phyloP scores from a whole-genome alignment of 352 stramenopile genomes.

The Globisporangium parvum region DNA sequence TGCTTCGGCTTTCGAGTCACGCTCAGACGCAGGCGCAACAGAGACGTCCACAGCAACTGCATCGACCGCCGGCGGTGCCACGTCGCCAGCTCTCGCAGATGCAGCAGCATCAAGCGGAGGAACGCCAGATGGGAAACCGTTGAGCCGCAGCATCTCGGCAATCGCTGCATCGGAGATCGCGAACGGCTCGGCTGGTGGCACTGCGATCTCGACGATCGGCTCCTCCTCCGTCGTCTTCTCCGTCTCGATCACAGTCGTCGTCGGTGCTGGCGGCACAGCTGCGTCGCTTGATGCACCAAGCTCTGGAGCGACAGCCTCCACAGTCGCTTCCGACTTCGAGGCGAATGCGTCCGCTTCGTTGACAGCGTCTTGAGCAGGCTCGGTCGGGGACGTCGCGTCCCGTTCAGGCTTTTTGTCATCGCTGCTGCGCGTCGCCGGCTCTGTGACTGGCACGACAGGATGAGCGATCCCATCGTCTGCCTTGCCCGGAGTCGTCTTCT shows the following conservation, averaged over 20 bases:
- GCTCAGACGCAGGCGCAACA: not conserved
- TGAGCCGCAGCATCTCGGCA: constrained; percentile 9
- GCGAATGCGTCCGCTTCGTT: too few relatives aligned
- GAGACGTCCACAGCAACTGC: not conserved
- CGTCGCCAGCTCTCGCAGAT: not conserved
- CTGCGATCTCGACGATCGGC: constrained; percentile 6
- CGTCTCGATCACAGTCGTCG: not conserved
- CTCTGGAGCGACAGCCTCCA: too few relatives aligned
- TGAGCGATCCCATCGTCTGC: not conserved
- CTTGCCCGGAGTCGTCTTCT: not conserved
- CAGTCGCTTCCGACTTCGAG: too few relatives aligned
- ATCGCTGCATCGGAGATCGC: constrained; percentile 3
- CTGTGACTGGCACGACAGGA: too few relatives aligned
- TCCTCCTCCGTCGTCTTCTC: not conserved
- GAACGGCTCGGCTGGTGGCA: constrained; percentile 5
- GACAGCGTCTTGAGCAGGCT: too few relatives aligned
- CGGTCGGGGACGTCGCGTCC: too few relatives aligned
- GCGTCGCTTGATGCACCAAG: not conserved
- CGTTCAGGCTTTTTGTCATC: too few relatives aligned
- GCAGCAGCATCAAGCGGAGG: not conserved
- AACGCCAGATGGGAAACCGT: constrained; percentile 1
- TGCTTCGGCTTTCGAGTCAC: not conserved
- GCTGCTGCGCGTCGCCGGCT: too few relatives aligned
- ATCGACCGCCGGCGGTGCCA: not conserved
- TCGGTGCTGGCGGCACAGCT: not conserved